Evolutionary conservation across 345 rosid species (phyloP), one percentile per base, ranked within the genome.

Genomic region (Citrus australasica): DNA sequence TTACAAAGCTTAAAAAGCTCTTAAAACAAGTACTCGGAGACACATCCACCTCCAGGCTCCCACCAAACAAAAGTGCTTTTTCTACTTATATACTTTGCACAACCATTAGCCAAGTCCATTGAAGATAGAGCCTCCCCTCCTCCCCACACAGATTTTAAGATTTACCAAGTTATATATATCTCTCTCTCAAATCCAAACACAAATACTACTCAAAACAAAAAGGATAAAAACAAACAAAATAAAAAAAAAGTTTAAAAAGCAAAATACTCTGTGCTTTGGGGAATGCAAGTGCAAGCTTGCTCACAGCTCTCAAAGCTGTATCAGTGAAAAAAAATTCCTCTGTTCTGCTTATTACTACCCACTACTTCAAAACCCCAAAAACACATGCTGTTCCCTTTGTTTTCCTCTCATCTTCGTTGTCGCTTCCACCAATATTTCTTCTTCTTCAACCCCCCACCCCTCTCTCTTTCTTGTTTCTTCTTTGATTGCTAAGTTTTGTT

Each of bases 221-320:
- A 51, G 78, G 68, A 64, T 72, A 70, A 75, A 80, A 76, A 77
- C 73, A 81, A 76, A 70, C 22, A 51, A 51, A 51, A 4, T 51
- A 1, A 19, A 53, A 21, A 73, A 32, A 59, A 37, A 68, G 46
- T 70, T 11, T 13, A 46, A 11, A 76, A 79, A 79, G 75, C 77
- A 70, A 46, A 66, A 46, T 33, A 55, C n/a, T 33, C 46, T 72
- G 84, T 77, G 84, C 92, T 84, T 85, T 82, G 90, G 88, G 80
- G 82, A 79, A 80, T 78, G 89, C 83, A 82, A 84, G 86, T 83
- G 87, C 90, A 77, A 84, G 86, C 89, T 85, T 84, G 89, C 84
- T 85, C 86, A 71, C 90, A 80, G 81, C 86, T 87, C 84, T 84
- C 92, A 83, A 89, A 87, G 86, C 88, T 77, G 69, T 67, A 62